Evolutionary conservation across 2,329 filamentous ascomycete species (phyloP).

Genomic region (Apiospora hydei): DNA sequence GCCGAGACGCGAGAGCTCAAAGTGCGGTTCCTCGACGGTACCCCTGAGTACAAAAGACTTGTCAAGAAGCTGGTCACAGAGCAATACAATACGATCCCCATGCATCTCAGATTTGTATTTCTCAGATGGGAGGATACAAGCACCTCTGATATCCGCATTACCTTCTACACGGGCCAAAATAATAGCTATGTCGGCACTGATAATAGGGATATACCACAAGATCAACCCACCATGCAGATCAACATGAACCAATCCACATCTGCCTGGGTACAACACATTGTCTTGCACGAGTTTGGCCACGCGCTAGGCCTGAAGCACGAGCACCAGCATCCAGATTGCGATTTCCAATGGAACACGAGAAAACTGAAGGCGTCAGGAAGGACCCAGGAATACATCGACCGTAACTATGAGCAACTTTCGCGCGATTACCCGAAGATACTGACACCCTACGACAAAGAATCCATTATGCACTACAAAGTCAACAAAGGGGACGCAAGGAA

Average conservation of each 20-base stretch:
- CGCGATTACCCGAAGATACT: no score
- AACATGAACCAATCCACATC: no score
- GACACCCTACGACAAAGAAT: neutral
- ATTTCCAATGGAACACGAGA: neutral
- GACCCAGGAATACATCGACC: no score
- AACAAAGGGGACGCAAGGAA: no score
- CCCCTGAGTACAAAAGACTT: neutral
- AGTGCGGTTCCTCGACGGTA: neutral
- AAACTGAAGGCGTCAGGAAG: no score
- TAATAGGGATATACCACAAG: no score
- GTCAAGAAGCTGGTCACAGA: neutral
- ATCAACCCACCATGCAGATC: no score
- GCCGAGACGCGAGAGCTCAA: no score
- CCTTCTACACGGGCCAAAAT: no score
- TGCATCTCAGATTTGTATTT: neutral
- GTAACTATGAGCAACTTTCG: no score
- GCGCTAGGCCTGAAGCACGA: neutral
- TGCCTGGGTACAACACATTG: no score
- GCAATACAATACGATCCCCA: neutral
- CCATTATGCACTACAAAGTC: neutral
- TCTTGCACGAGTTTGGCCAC: neutral
- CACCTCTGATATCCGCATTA: neutral
- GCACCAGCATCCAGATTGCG: neutral
- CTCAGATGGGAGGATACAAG: neutral
- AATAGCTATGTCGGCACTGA: no score